A percentile compares a stretch with the other conserved stretches of the same genome.
Evolutionary conservation across 768 basidiomycete species (phyloP).

Genomic region (Amanita subjunquillea): DNA sequence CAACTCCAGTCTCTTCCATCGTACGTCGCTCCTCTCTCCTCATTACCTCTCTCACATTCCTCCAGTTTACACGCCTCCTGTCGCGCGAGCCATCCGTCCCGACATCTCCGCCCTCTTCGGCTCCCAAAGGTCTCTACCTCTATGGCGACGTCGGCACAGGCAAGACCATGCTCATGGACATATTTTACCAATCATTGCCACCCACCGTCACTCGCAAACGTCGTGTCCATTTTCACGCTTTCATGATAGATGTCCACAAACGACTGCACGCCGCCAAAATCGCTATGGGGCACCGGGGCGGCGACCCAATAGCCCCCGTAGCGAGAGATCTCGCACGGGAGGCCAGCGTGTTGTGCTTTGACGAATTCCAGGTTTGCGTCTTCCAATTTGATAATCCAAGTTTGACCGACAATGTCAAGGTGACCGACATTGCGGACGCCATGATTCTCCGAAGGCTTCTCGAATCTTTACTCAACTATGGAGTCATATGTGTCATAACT

Average conservation of each 20-base stretch:
- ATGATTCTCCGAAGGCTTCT: conserved; percentile 93
- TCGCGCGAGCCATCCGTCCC: conserved; percentile 25
- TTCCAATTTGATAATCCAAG: neutral
- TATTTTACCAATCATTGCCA: conserved; percentile 84
- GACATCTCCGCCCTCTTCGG: conserved; percentile 33
- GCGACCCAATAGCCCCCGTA: conserved; percentile 82
- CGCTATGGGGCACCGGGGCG: conserved; percentile 53
- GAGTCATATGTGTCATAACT: conserved; percentile 92
- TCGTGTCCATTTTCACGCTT: conserved; percentile 95
- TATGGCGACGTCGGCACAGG: conserved; percentile 97
- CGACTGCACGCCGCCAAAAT: conserved; percentile 77
- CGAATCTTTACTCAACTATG: conserved; percentile 77
- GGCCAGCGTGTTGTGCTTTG: conserved; percentile 85
- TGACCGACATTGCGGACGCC: conserved; percentile 95
- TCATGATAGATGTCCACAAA: conserved; percentile 99
- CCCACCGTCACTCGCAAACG: conserved; percentile 57
- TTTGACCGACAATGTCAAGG: conserved; percentile 28
- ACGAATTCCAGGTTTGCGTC: conserved; percentile 82
- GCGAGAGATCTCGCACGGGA: conserved; percentile 81
- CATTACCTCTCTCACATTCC: neutral
- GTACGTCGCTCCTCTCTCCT: conserved; percentile 24
- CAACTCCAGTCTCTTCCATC: conserved; percentile 25
- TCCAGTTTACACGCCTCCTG: conserved; percentile 39
- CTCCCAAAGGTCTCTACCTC: conserved; percentile 86
- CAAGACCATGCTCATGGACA: conserved; percentile 98